Conservation (phyloP, 495 filamentous ascomycete genomes). For the Daldinia grandis region DNA sequence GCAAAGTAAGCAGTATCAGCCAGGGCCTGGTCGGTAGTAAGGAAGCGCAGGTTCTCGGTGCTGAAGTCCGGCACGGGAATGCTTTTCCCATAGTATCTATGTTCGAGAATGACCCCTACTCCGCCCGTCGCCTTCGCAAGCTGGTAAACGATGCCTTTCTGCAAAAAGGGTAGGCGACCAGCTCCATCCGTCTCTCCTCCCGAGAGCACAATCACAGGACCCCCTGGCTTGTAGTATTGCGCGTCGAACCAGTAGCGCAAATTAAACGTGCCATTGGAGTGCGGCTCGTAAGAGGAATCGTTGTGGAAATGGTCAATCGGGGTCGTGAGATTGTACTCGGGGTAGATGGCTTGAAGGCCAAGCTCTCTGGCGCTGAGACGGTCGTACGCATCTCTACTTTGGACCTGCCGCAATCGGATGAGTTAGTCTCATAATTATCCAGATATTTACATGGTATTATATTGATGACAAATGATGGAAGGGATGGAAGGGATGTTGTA, state of each 20-base stretch:
- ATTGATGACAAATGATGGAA: not conserved
- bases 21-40: constrained; percentile 78
- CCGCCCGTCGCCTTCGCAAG: constrained; percentile 70
- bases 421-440: not conserved
- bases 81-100: constrained; percentile 75
- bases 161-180: constrained; percentile 68
- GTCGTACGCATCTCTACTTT: constrained; percentile 28
- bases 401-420: constrained; percentile 14
- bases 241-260: constrained; percentile 80
- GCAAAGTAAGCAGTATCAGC: constrained; percentile 79
- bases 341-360: constrained; percentile 58
- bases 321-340: constrained; percentile 68
- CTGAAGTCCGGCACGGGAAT: constrained; percentile 66
- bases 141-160: constrained; percentile 73
- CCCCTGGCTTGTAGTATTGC: constrained; percentile 69
- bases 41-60: constrained; percentile 72
- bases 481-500: not conserved
- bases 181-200: constrained; percentile 69
- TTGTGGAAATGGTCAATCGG: constrained; percentile 82
- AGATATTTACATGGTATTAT: not conserved
- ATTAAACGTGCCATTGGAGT: constrained; percentile 64
- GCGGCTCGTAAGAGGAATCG: constrained; percentile 72
- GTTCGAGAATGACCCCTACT: constrained; percentile 78
- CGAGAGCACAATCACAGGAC: constrained; percentile 75
- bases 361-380: constrained; percentile 42